Conservation (phyloP, 768 basidiomycete species). For the Suillus decipiens region DNA sequence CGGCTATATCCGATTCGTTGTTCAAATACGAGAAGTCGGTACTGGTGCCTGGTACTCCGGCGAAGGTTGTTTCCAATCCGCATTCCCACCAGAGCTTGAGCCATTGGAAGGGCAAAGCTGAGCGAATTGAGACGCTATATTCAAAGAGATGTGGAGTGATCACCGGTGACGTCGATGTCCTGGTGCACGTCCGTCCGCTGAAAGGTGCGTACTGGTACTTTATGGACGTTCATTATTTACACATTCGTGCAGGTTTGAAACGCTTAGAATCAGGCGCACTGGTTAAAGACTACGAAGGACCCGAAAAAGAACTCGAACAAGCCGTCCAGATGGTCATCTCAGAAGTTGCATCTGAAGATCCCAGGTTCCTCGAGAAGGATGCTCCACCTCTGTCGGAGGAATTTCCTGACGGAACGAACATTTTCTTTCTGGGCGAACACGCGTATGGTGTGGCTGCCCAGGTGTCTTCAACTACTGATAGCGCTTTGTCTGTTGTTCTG, state of each 20-base stretch:
- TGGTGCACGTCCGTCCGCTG: slow-evolving; percentile 87
- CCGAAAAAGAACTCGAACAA: slow-evolving; percentile 80
- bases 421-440: slow-evolving; percentile 95
- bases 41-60: slow-evolving; percentile 49
- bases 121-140: slow-evolving; percentile 79
- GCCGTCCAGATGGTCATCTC: slow-evolving; percentile 86
- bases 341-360: slow-evolving; percentile 85
- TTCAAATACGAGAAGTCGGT: slow-evolving; percentile 82
- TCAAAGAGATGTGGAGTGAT: slow-evolving; percentile 90
- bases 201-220: slow-evolving; percentile 60
- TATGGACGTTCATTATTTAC: not conserved
- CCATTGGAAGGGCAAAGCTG: slow-evolving; percentile 80
- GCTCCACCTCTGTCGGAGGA: slow-evolving; percentile 85
- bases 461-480: slow-evolving; percentile 71
- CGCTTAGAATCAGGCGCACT: slow-evolving; percentile 87
- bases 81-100: slow-evolving; percentile 69
- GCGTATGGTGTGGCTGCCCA: slow-evolving; percentile 96
- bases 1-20: slow-evolving; percentile 80
- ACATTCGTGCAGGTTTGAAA: slow-evolving; percentile 66
- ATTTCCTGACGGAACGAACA: slow-evolving; percentile 86
- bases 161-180: slow-evolving; percentile 75
- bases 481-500: slow-evolving; percentile 76
- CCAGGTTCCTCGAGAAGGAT: slow-evolving; percentile 78
- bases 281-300: slow-evolving; percentile 90
- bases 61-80: slow-evolving; percentile 67